Percentiles rank a stretch among this genome's conserved stretches.
Evolutionary conservation across 805 yeast species (phyloP).

Genomic region (Yamadazyma sp.): DNA sequence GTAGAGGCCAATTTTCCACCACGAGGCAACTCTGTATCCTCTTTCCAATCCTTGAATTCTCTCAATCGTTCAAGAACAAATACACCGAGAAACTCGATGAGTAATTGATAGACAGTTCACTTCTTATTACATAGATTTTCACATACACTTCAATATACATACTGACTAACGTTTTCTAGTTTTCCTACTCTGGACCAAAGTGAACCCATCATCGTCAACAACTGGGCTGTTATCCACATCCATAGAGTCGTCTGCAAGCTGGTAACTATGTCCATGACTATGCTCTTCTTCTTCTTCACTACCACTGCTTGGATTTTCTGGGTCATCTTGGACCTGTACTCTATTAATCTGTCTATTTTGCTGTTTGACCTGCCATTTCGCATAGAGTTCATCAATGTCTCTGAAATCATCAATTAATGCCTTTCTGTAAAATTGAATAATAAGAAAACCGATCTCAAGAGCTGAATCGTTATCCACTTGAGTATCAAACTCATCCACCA

Average conservation of each 20-base stretch:
- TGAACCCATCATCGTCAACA: constrained; percentile 94
- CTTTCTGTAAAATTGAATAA: constrained; percentile 66
- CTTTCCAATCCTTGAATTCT: constrained; percentile 41
- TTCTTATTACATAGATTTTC: constrained; percentile 2
- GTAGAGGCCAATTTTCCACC: constrained; percentile 21
- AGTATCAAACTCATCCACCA: constrained; percentile 94
- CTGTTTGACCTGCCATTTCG: constrained; percentile 57
- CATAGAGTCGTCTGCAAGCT: constrained; percentile 29
- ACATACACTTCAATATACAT: neutral
- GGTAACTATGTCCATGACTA: constrained; percentile 2
- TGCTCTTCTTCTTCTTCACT: constrained; percentile 48
- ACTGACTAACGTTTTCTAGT: constrained; percentile 34
- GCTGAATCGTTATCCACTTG: constrained; percentile 89
- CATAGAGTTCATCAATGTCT: constrained; percentile 58
- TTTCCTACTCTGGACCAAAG: constrained; percentile 71
- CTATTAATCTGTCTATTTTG: constrained; percentile 24
- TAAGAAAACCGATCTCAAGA: constrained; percentile 62
- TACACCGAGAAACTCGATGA: constrained; percentile 37
- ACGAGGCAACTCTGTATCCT: constrained; percentile 31
- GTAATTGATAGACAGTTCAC: constrained; percentile 14
- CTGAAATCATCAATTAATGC: constrained; percentile 54
- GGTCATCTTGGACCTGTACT: constrained; percentile 57
- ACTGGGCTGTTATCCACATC: constrained; percentile 55
- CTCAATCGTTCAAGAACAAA: constrained; percentile 36
- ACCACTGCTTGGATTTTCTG: constrained; percentile 58